Base-by-base conservation (phyloP, 106 monocot species). In the Allium fistulosum region DNA sequence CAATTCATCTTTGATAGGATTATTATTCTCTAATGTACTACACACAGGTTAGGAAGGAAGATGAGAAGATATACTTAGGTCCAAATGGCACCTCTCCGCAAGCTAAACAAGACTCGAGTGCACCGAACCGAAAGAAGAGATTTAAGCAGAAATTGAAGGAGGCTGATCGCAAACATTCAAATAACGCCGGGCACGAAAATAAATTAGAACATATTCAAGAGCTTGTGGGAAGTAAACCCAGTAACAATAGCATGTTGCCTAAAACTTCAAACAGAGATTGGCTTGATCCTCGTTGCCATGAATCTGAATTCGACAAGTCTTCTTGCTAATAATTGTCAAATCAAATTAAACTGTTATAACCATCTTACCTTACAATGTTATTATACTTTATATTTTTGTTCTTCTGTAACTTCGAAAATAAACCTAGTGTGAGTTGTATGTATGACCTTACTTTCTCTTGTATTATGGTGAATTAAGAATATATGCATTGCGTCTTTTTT, bases 221-320 rank as follows among this genome's bases (percentile, higher is more conserved):
- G 61, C 81, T 87, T n/a, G 79, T 83, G 6, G 85, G 87, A 26
- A 55, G 73, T 13, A 73, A 75, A 27, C 48, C 48, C 8, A 18
- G 66, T 48, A 27, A 61, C 22, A 49, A 8, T 11, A 55, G 49
- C 11, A 64, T 59, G 64, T 52, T 76, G 74, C 49, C 61, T 22
- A 77, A 85, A 67, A 69, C 75, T 59, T 81, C 93, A 4, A 18
- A 71, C 14, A 74, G 85, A 4, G 81, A 86, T 50, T 93, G 93
- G 93, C 88, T 93, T 46, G 93, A 93, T 57, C 88, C 93, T 2
- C 93, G 88, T 71, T 93, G 93, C 51, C 80, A 88, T 53, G 92
- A 92, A 56, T 83, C 83, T 69, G 73, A 85, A 73, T 85, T 92
- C 64, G 79, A 92, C 66, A 81, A 68, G 76, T 59, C 62, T 26